These are phyloP conservation scores for Leccinum uliginosum DNA, from an alignment of 768 basidiomycete species.

Conservation along the genomic window DNA sequence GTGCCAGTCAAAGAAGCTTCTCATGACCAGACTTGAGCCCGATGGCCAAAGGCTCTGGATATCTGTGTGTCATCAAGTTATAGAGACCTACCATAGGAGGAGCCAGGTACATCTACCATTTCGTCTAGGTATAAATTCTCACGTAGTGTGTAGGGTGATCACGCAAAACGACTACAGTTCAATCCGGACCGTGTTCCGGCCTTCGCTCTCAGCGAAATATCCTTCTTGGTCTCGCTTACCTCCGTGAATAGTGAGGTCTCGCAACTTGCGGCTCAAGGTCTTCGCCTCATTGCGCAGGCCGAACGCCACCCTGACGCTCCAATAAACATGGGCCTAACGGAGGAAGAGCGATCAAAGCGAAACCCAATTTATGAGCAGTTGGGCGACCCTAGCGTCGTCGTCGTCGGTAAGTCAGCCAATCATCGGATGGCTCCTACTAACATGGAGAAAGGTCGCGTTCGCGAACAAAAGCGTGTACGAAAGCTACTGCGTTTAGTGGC, in stretches of 20 bases:
- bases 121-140: neutral
- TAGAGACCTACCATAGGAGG: constrained; percentile 51
- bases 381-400: constrained; percentile 66
- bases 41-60: constrained; percentile 70
- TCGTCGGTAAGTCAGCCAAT: constrained; percentile 53
- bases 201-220: constrained; percentile 67
- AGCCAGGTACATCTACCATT: constrained; percentile 37
- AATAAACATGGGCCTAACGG: constrained; percentile 42
- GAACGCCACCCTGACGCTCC: constrained; percentile 62
- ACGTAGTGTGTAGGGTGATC: constrained; percentile 32
- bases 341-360: constrained; percentile 63
- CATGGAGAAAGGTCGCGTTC: constrained; percentile 55
- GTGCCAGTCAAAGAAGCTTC: constrained; percentile 52
- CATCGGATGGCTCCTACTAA: constrained; percentile 1
- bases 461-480: constrained; percentile 76
- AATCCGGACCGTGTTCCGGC: constrained; percentile 53
- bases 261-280: constrained; percentile 60
- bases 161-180: constrained; percentile 47
- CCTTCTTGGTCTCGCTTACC: constrained; percentile 65
- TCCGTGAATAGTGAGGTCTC: constrained; percentile 67
- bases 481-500: constrained; percentile 63
- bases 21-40: constrained; percentile 54
- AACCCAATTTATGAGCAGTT: constrained; percentile 75
- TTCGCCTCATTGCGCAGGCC: constrained; percentile 63
- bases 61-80: constrained; percentile 52